Base-by-base conservation (phyloP, 352 stramenopile genomes). In the Hyphochytrium catenoides region DNA sequence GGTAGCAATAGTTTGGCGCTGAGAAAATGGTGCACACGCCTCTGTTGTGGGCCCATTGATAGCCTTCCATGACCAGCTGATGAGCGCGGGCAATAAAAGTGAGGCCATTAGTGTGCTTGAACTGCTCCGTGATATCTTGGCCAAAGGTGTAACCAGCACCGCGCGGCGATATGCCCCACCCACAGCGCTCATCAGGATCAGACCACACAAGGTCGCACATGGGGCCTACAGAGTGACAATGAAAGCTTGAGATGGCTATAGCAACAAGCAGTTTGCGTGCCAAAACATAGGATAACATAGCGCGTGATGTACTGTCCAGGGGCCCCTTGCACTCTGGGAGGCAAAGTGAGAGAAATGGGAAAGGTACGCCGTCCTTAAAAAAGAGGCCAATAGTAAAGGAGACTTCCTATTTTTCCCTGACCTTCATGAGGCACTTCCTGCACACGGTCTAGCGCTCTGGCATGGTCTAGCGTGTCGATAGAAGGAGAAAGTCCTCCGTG, bases 1-100 rank as follows among this genome's bases (percentile, higher is more conserved):
- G 70, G 55, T 92, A 92, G 62, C 78, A 93, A 54, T 93, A 93
- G 56, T 93, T 93, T 17, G 78, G 78, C 11, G 78, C 78, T 39
- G 58, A 81, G 39, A 90, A 93, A 46, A 93, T 79, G 3, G 78
- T 93, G 16, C 90, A 74, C 9, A 91, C 68, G 26, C 71, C 66
- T 38, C 79, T 60, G 44, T 91, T 85, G 52, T 90, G 74, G 26
- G 70, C 83, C 65, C 74, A 87, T 49, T 91, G 73, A 55, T 86
- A 90, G 31, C 78, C 78, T 49, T 93, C 77, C 77, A 91, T 92
- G 12, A 91, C 77, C 15, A 93, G 55, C 52, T 93, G 71, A 29
- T 85, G 71, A 15, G 71, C 71, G 14, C 71, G 66, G 8, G 63
- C 64, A 31, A 85, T 82, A 50, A 83, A 78, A 39, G 62, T 77